phyloP scores from a whole-genome alignment of 164 flowering plant genomes.

The Annona squamosa region DNA sequence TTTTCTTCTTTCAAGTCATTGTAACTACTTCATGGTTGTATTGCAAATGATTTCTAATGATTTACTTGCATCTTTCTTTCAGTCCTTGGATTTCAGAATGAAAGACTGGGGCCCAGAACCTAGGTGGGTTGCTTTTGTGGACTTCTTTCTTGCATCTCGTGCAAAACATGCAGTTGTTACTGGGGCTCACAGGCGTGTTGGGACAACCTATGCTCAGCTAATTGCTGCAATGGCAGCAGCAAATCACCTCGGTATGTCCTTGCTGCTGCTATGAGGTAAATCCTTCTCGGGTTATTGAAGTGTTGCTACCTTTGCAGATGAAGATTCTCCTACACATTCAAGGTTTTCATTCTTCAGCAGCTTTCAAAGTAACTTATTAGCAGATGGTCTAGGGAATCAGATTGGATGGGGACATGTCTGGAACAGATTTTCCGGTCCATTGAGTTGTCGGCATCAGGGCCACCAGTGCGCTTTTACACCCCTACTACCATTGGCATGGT shows the following conservation, averaged over 20 bases:
- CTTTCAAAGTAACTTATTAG: slow-evolving; percentile 74
- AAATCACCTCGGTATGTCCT: slow-evolving; percentile 44
- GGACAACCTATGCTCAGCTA: slow-evolving; percentile 94
- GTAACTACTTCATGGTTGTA: not conserved
- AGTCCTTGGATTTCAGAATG: slow-evolving; percentile 43
- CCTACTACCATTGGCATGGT: slow-evolving; percentile 92
- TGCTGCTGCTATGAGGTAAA: not conserved
- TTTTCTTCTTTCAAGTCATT: too few species aligned
- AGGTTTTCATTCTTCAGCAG: slow-evolving; percentile 75
- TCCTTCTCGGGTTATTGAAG: not conserved
- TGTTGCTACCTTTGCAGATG: slow-evolving; percentile 30
- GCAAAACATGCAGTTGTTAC: slow-evolving; percentile 79
- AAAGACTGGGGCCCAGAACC: slow-evolving; percentile 99
- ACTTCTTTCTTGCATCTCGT: slow-evolving; percentile 90
- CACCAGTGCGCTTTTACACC: slow-evolving; percentile 81
- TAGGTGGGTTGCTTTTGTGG: slow-evolving; percentile 99
- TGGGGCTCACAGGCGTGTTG: slow-evolving; percentile 93
- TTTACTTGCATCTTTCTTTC: slow-evolving; percentile 2
- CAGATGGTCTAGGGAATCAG: slow-evolving; percentile 63
- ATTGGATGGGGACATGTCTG: slow-evolving; percentile 96
- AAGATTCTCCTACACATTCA: slow-evolving; percentile 26
- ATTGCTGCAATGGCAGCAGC: slow-evolving; percentile 92
- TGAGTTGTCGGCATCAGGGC: slow-evolving; percentile 69
- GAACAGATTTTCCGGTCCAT: slow-evolving; percentile 89
- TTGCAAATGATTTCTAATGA: not conserved